These are phyloP conservation scores for Penicillium diatomitis DNA, from an alignment of 495 filamentous ascomycete species.

Conservation along the genomic window DNA sequence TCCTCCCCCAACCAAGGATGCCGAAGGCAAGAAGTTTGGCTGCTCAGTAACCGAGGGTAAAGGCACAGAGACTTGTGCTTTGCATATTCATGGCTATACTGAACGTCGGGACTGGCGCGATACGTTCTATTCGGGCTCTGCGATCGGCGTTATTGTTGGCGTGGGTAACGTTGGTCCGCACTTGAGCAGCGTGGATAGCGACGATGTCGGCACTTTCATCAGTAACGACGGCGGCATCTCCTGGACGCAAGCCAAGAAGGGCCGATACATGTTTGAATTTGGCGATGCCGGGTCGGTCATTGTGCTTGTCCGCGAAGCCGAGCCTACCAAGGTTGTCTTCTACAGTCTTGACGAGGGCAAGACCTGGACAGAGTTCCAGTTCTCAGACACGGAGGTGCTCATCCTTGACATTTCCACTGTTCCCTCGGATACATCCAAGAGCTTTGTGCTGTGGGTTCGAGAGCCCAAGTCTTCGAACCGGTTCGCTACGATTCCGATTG, in stretches of 20 bases:
- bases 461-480: slow-evolving; percentile 30
- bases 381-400: slow-evolving; percentile 57
- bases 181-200: slow-evolving; percentile 44
- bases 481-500: slow-evolving; percentile 65
- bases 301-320: slow-evolving; percentile 61
- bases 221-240: slow-evolving; percentile 78
- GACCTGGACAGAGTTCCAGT: slow-evolving; percentile 65
- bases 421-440: slow-evolving; percentile 77
- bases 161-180: slow-evolving; percentile 81
- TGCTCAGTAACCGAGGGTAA: slow-evolving; percentile 48
- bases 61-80: slow-evolving; percentile 57
- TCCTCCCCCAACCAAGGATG: slow-evolving; percentile 55
- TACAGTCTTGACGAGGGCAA: slow-evolving; percentile 75
- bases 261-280: slow-evolving; percentile 82
- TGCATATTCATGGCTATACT: slow-evolving; percentile 92
- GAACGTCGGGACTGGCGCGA: slow-evolving; percentile 70
- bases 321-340: slow-evolving; percentile 56
- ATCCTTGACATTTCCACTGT: slow-evolving; percentile 77
- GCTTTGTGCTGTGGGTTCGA: slow-evolving; percentile 82
- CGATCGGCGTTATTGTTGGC: slow-evolving; percentile 85
- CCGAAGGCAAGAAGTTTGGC: slow-evolving; percentile 56
- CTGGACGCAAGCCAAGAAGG: slow-evolving; percentile 79
- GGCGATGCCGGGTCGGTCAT: slow-evolving; percentile 90
- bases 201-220: slow-evolving; percentile 76
- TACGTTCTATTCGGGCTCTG: slow-evolving; percentile 78